A percentile compares a stretch with the other conserved stretches of the same genome.
Evolutionary conservation across 1,139 yeast species (phyloP).

Genomic region (Debaryomyces singareniensis): DNA sequence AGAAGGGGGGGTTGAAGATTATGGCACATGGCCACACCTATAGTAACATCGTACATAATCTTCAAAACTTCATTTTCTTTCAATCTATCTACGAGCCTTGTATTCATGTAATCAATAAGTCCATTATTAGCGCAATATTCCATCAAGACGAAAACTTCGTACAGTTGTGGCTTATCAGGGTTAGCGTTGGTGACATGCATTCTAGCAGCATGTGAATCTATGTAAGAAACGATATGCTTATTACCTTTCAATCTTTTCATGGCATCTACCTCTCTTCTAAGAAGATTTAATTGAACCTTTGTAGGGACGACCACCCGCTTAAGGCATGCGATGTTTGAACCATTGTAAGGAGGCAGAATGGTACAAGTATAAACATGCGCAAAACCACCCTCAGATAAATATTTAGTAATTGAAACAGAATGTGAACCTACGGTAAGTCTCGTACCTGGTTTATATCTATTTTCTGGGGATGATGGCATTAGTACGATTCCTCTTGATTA

Average conservation of each 20-base stretch:
- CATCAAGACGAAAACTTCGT: slow-evolving; percentile 89
- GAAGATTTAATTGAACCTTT: slow-evolving; percentile 58
- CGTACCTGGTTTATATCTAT: slow-evolving; percentile 58
- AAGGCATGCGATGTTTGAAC: slow-evolving; percentile 54
- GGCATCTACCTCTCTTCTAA: slow-evolving; percentile 77
- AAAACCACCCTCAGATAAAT: slow-evolving; percentile 71
- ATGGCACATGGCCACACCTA: slow-evolving; percentile 87
- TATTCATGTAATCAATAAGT: slow-evolving; percentile 87
- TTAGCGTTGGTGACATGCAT: slow-evolving; percentile 22
- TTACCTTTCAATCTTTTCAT: slow-evolving; percentile 77
- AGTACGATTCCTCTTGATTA: neutral
- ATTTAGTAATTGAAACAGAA: slow-evolving; percentile 48
- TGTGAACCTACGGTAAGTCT: slow-evolving; percentile 62
- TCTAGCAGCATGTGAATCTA: slow-evolving; percentile 93
- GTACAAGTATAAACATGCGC: slow-evolving; percentile 70
- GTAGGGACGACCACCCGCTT: slow-evolving; percentile 73
- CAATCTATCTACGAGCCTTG: slow-evolving; percentile 75
- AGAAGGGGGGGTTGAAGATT: slow-evolving; percentile 72
- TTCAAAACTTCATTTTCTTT: slow-evolving; percentile 76
- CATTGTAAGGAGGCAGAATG: slow-evolving; percentile 44
- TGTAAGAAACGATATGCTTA: slow-evolving; percentile 76
- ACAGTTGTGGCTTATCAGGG: slow-evolving; percentile 34
- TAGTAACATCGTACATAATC: slow-evolving; percentile 77
- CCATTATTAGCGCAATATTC: slow-evolving; percentile 87
- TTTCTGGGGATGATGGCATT: slow-evolving; percentile 40